Evolutionary conservation across 148 eudicot species (phyloP), one percentile per base, ranked within the genome.

Genomic region (Diospyros lotus): DNA sequence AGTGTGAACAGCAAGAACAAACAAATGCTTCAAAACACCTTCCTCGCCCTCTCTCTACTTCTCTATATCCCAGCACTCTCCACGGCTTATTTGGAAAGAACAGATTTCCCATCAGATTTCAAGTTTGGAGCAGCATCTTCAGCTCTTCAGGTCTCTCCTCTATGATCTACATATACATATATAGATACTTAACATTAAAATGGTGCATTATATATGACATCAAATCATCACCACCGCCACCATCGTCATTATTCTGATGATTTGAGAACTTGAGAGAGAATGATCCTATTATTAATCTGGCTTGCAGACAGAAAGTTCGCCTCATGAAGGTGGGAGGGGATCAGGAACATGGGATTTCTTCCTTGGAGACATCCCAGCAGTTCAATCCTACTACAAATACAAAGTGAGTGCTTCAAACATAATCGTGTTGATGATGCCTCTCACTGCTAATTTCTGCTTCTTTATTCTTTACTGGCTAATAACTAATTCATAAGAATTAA

Each of bases 321-420:
- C 64, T 4, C 8, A 60, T 9, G 64, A 60, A 38, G 64, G 64
- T 6, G 64, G 64, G 41, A 60, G 64, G 28, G 64, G 64, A 6
- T 38, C 64, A 9, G 9, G 40, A 17, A 60, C 64, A 4, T 60
- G 64, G 64, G 64, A 60, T 11, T 60, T 17, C 41, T 60, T 60
- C 64, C 2, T 60, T 18, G 64, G 41, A 60, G 64, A 38, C 41
- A 38, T 1, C 39, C 64, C 64, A 38, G 64, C 64, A 38, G 64
- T 28, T 60, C 64, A 60, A 60, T 60, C 41, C 40, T 60, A 60
- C 64, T 28, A 17, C 64, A 60, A 60, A 60, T 60, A 60, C 64
- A 60, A 60, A 38, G 64, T 60, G 11, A 60, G 41, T 60, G 9
- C 3, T 56, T 13, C 18, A 13, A 28, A 28, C 28, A 28, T 28